Evolutionary conservation across 73 alveolate genomes (phyloP), one percentile per base, ranked within the genome.

Genomic region (Paramecium pentaurelia): DNA sequence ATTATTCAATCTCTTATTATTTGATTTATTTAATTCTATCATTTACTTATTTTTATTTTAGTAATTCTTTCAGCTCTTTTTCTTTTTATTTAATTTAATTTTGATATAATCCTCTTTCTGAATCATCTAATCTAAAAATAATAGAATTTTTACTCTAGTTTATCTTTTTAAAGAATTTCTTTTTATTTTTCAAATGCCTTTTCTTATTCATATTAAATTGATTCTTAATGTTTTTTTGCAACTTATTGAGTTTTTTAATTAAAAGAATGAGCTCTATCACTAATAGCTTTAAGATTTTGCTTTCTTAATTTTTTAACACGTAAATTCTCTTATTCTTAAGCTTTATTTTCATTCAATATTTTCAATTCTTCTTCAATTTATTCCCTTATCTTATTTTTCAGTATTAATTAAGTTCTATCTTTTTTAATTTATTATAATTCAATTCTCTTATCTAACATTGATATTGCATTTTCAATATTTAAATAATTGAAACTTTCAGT

Each of bases 261-360:
- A 38, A 73, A 73, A 37, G 58, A 37, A 73, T 73, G 87, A 6
- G 87, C 87, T 73, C 87, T 73, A 73, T 32, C 87, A 73, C 87
- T 73, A 6, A 73, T 38, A 8, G 58, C 30, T 73, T 73, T 36
- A 20, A 73, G 47, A 37, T 16, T 30, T 37, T 34, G 8, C 34
- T n/a, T 73, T 73, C 10, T 73, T 12, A 34, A 16, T 73, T 73
- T 73, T 30, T 73, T 25, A 1, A 73, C 18, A 0, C 60, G 25
- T 5, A 73, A 30, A n/a, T 37, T 73, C 16, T 73, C 58, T 73
- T 34, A 34, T 38, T 73, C 58, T 38, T 4, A 30, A 1, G 10
- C n/a, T 34, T 37, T 40, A 25, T 38, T 37, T 8, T 73, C 60
- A 36, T 40, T 73, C 18, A 37, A 73, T 18, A 73, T 73, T 73